phyloP scores from a whole-genome alignment of 306 rosid species.

The Quercus variabilis region DNA sequence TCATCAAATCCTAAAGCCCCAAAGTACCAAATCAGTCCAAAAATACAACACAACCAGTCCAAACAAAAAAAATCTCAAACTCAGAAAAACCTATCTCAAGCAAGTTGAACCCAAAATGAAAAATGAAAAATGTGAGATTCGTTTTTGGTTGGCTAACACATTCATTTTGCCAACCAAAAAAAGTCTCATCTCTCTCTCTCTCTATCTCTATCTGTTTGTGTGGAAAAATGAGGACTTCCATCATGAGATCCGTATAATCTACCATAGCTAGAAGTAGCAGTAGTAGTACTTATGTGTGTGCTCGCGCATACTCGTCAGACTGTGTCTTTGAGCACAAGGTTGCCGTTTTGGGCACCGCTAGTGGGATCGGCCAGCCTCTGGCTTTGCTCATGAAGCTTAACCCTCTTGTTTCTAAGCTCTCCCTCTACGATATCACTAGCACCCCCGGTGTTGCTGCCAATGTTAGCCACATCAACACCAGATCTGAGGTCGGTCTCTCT shows the following conservation, averaged over 20 bases:
- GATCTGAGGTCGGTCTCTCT: constrained; percentile 65
- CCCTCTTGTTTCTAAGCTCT: constrained; percentile 74
- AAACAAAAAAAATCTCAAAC: no score
- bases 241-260: constrained; percentile 56
- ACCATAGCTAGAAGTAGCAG: constrained; percentile 39
- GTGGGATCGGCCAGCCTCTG: constrained; percentile 92
- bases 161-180: neutral
- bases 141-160: no score
- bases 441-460: constrained; percentile 98
- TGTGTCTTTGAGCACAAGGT: constrained; percentile 81
- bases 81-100: no score
- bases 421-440: constrained; percentile 90
- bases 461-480: constrained; percentile 88
- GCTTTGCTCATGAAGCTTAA: constrained; percentile 91
- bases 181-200: neutral
- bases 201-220: neutral
- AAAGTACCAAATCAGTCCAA: no score
- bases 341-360: constrained; percentile 83
- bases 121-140: no score
- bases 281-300: constrained; percentile 17
- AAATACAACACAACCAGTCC: no score
- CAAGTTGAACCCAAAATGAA: no score
- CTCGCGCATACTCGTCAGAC: constrained; percentile 51
- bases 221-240: constrained; percentile 51
- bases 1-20: no score